Base-by-base conservation (phyloP, 1,284 basidiomycete species). In the Lentinula novae-zelandiae region DNA sequence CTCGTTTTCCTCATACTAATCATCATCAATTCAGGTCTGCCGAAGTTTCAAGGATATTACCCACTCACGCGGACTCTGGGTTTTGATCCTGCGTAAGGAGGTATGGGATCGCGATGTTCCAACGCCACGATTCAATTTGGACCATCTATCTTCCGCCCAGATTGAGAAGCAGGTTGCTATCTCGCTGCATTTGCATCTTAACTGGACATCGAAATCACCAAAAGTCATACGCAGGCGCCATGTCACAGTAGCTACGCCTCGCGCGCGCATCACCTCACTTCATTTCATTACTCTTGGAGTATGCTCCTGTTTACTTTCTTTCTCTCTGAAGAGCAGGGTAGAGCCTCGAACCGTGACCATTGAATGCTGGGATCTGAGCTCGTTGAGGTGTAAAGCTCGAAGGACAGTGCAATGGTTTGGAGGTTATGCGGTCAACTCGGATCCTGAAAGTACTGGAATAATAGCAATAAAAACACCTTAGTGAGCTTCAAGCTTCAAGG, bases 361-460 rank as follows among this genome's bases (percentile, higher is more conserved):
- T 39, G 79, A 82, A 55, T 84, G 83, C 60, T 87, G 85, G 85
- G 82, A 86, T 62, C 39, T 63, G 31, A 58, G 13, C 39, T 49
- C 51, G 8, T 42, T 46, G 44, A 39, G 52, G 7, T 81, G 77
- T 64, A 65, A 81, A 38, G 81, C 79, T 0, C 64, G 68, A 17
- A 72, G 67, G 10, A 70, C 70, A 15, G 60, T 77, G 5, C 66
- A 68, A 3, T 71, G 71, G 13, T 75, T 76, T 49, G 67, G 71
- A n/a, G 74, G 77, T 8, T 69, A 81, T 64, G 72, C 73, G 6
- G 66, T 82, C 36, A 82, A 82, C 57, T 73, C 73, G 10, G 70
- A 72, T 39, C 64, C 67, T 0, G 58, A 62, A 13, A 70, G 68
- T 36, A 42, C 64, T 0, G 76, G 72, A 8, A 66, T 73, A 0